These are phyloP conservation scores for Crithidia acanthocephali DNA, from an alignment of 208 protist species.

Conservation along the genomic window DNA sequence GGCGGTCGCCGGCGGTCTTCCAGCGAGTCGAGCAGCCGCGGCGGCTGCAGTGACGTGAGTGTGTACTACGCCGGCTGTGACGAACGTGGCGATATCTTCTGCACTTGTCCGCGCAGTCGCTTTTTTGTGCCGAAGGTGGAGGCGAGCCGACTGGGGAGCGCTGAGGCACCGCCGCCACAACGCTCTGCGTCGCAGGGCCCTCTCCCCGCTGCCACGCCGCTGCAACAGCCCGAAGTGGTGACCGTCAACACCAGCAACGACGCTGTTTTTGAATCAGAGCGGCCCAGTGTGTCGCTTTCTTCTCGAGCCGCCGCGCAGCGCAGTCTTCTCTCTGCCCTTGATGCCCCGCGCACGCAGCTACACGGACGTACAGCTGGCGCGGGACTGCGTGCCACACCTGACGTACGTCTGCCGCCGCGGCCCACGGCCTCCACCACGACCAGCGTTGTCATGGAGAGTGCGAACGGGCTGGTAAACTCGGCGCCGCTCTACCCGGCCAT, in stretches of 20 bases:
- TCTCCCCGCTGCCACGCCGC: no score
- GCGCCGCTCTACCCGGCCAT: slow-evolving; percentile 5
- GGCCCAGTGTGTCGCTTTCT: no score
- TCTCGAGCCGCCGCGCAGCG: slow-evolving; percentile 7
- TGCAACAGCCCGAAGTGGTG: background rate
- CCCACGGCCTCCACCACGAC: background rate
- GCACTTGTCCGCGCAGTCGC: slow-evolving; percentile 31
- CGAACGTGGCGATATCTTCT: slow-evolving; percentile 24
- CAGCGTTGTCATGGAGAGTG: background rate
- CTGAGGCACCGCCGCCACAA: no score
- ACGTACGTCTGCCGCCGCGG: background rate
- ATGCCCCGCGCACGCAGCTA: slow-evolving; percentile 14
- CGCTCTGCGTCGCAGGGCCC: background rate
- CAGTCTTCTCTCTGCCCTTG: slow-evolving; percentile 9
- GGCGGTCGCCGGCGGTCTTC: background rate
- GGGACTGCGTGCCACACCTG: background rate
- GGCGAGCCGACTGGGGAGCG: background rate
- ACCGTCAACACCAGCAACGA: background rate
- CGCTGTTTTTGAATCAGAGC: background rate
- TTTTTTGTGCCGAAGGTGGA: slow-evolving; percentile 17
- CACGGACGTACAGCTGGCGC: background rate
- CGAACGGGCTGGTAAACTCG: slow-evolving; percentile 17
- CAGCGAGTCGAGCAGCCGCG: background rate
- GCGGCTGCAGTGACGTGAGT: background rate
- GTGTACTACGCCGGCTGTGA: slow-evolving; percentile 37